Evolutionary conservation across 345 rosid genomes (phyloP), one percentile per base, ranked within the genome.

Genomic region (Orychophragmus violaceus): DNA sequence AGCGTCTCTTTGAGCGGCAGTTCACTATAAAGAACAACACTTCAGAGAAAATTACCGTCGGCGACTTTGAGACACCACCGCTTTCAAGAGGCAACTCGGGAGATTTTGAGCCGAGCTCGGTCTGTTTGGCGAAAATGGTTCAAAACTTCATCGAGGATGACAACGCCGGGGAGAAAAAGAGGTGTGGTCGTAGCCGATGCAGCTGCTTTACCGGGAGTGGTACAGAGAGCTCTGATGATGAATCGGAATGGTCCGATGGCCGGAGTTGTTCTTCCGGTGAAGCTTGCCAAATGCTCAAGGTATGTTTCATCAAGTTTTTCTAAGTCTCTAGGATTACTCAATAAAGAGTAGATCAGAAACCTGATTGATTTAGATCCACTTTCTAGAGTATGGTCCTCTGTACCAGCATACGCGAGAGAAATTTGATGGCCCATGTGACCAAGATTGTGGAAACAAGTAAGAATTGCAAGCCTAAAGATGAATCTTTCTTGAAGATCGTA

Each of bases 1-100:
- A 87, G 81, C 87, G 96, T 72, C 87, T 91, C 24, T 89, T 91
- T 25, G 98, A 91, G 77, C 87, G 84, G 21, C 98, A 80, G 74
- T 87, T 88, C 82, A 60, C 59, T 63, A 12, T 83, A 29, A 80
- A 78, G 69, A 83, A 75, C 59, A n/a, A n/a, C n/a, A 74, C 81
- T 4, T 45, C 79, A 0, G 82, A 77, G 84, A 86, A 59, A 79
- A 2, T 16, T 12, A 0, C 76, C 66, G 62, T 37, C 75, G 68
- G 9, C 16, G 58, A 58, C 14, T 83, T 70, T 18, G 82, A 59
- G 46, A 29, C 74, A 2, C 69, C 46, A 19, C 58, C 44, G 27
- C 56, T 69, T 33, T 65, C 64, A 44, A 80, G 81, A 59, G 89
- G 83, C 1, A 74, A 65, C 51, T 74, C 77, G 0, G 68, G 56